Evolutionary conservation across 495 filamentous ascomycete species (phyloP), one percentile per base, ranked within the genome.

Genomic region (Aspergillus nidulans): DNA sequence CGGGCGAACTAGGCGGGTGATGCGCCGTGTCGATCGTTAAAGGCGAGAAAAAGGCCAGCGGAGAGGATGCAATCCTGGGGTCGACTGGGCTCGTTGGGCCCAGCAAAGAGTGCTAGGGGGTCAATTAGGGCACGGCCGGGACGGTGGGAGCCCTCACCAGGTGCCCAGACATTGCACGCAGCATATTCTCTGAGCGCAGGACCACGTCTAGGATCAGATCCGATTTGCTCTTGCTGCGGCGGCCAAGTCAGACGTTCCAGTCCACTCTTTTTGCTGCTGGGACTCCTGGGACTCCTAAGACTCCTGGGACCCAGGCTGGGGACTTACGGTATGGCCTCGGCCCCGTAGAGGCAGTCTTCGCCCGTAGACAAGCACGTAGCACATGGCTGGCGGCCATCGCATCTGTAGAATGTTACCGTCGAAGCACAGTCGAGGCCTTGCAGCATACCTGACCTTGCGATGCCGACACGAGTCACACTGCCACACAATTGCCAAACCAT

Each of bases 391-490:
- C 52, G 42, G 34, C 52, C 52, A 47, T 54, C 52, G 21, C 52
- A 54, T 40, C 52, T 54, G 30, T 3, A 10, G n/a, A 13, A 44
- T 13, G 9, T 12, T 26, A 8, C 23, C 4, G 13, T 10, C 3
- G 6, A 8, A 2, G 16, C 7, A 7, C 26, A 13, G 10, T 4
- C 4, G 15, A 26, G 34, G 25, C 23, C 7, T 18, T 26, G 24
- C 25, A 18, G 38, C 52, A 36, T 21, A 54, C 52, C 52, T 30
- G 21, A 54, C 52, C 39, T 54, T 54, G 42, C 52, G 52, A 44
- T 54, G 52, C 12, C 52, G 42, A 39, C 52, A 54, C 18, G 52
- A 47, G 16, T 54, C 52, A 40, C 52, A 54, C 52, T 54, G 30
- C n/a, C n/a, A n/a, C n/a, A n/a, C n/a, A n/a, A n/a, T n/a, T n/a